phyloP scores from a whole-genome alignment of 495 filamentous ascomycete species.

The Rostrohypoxylon terebratum region DNA sequence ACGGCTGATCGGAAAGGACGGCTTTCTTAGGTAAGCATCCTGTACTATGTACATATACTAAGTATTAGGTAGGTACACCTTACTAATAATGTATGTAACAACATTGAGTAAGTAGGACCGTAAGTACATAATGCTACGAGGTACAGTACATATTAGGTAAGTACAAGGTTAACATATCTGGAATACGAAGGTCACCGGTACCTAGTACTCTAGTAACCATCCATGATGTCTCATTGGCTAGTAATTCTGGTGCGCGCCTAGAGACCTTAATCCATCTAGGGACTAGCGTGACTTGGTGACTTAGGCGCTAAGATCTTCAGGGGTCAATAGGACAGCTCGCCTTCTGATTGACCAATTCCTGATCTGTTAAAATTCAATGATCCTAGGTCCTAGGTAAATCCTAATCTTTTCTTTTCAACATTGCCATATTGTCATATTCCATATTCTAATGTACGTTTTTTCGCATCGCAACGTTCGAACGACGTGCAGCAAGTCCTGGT shows the following conservation, averaged over 20 bases:
- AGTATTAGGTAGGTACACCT: too few relatives aligned
- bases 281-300: slow-evolving; percentile 34
- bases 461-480: not conserved
- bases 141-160: too few relatives aligned
- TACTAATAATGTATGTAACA: too few relatives aligned
- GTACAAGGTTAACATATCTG: not conserved
- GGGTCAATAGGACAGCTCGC: slow-evolving; percentile 7
- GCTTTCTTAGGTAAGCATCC: not conserved
- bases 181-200: slow-evolving; percentile 10
- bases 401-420: not conserved
- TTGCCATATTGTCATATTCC: not conserved
- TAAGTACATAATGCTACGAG: too few relatives aligned
- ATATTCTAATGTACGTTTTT: too few relatives aligned
- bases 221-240: slow-evolving; percentile 17
- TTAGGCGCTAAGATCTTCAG: slow-evolving; percentile 43
- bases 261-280: slow-evolving; percentile 27
- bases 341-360: slow-evolving; percentile 24
- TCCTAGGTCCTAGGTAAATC: too few relatives aligned
- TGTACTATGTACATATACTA: too few relatives aligned
- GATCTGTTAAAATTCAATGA: not conserved
- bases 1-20: not conserved
- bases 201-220: not conserved
- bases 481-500: not conserved
- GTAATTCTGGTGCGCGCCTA: slow-evolving; percentile 37
- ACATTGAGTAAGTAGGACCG: too few relatives aligned